Percentiles rank a stretch among this genome's conserved stretches.
Conservation (phyloP, 768 basidiomycete genomes). For the Leucosporidium yakuticum region DNA sequence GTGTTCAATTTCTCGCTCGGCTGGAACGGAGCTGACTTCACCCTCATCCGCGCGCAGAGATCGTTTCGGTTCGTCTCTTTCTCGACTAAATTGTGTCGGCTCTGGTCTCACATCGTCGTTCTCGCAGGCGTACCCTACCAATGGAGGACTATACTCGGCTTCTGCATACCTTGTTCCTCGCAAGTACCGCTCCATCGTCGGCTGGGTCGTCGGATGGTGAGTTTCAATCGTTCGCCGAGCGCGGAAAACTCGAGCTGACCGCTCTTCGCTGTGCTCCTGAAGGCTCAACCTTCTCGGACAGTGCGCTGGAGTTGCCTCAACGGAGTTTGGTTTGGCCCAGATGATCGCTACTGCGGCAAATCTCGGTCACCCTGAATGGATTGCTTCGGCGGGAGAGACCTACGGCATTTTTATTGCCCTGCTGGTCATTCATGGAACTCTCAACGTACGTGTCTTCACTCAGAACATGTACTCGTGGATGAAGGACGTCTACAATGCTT, state of each 20-base stretch:
- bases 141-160: slow-evolving; percentile 48
- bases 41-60: too few species aligned
- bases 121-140: slow-evolving; percentile 45
- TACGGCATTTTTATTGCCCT: slow-evolving; percentile 73
- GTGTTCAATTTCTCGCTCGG: slow-evolving; percentile 31
- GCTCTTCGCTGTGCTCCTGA: slow-evolving; percentile 41
- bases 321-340: slow-evolving; percentile 59
- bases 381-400: slow-evolving; percentile 61
- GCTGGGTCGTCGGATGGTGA: slow-evolving; percentile 45
- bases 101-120: neutral
- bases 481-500: too few species aligned
- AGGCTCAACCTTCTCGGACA: slow-evolving; percentile 69
- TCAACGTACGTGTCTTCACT: slow-evolving; percentile 48
- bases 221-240: slow-evolving; percentile 29
- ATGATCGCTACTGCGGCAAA: slow-evolving; percentile 60
- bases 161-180: slow-evolving; percentile 46
- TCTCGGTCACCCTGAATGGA: slow-evolving; percentile 56
- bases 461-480: too few species aligned
- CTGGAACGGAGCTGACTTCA: too few species aligned
- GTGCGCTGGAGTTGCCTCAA: slow-evolving; percentile 76
- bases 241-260: neutral
- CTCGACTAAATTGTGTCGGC: too few species aligned
- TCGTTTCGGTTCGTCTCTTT: slow-evolving; percentile 41
- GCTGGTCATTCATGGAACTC: slow-evolving; percentile 67
- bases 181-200: slow-evolving; percentile 42